Conservation (phyloP, 169 alveolate species). For the Plasmodium chabaudi region DNA sequence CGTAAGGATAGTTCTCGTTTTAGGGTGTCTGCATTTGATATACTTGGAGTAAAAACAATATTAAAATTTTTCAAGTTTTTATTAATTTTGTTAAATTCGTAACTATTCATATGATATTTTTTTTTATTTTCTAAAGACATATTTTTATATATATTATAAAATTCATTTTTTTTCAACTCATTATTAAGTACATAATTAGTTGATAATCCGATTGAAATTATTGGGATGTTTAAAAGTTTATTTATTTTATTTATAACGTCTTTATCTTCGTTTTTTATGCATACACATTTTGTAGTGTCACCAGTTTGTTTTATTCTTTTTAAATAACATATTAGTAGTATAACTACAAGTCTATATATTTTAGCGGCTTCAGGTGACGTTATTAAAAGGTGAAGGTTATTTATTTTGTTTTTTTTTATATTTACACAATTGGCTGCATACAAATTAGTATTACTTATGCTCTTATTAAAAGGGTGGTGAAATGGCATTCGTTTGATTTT, state of each 20-base stretch:
- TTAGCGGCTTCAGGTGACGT: slow-evolving; percentile 71
- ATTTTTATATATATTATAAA: slow-evolving; percentile 8
- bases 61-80: slow-evolving; percentile 6
- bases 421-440: not conserved
- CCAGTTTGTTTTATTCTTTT: not conserved
- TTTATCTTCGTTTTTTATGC: not conserved
- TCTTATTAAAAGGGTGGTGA: not conserved
- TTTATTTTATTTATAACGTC: not conserved
- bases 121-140: not conserved
- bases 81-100: slow-evolving; percentile 36
- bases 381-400: slow-evolving; percentile 27
- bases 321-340: slow-evolving; percentile 26
- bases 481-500: not conserved
- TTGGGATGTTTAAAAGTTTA: slow-evolving; percentile 23
- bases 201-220: slow-evolving; percentile 43
- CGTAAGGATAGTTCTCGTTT: slow-evolving; percentile 13
- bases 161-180: slow-evolving; percentile 5
- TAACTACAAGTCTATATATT: slow-evolving; percentile 32
- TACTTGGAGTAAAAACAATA: slow-evolving; percentile 50
- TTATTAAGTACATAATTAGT: slow-evolving; percentile 23
- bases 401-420: not conserved
- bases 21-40: slow-evolving; percentile 30
- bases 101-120: not conserved
- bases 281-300: not conserved
- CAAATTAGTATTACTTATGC: not conserved